These are phyloP conservation scores for Chrysosphaeria jannelii DNA, from an alignment of 2,329 filamentous ascomycete genomes.

Conservation along the genomic window DNA sequence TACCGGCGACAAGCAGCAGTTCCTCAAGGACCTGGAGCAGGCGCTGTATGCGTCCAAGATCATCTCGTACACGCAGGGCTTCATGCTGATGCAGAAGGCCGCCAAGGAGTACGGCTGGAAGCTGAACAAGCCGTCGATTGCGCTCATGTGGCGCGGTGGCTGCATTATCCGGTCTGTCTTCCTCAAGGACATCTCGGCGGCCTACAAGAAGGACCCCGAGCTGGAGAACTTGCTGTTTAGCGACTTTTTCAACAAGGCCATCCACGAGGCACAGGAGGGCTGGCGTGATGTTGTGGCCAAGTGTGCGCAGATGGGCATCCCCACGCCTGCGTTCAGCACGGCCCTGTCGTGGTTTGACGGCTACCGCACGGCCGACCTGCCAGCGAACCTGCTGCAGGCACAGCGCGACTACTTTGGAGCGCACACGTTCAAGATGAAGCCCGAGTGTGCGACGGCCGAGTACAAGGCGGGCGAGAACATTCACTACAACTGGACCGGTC, in stretches of 20 bases:
- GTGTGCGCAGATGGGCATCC: constrained; percentile 79
- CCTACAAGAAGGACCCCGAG: constrained; percentile 79
- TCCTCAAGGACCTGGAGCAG: constrained; percentile 94
- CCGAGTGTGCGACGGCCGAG: constrained; percentile 43
- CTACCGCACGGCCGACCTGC: constrained; percentile 88
- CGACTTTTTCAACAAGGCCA: constrained; percentile 99
- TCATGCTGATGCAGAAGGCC: constrained; percentile 98
- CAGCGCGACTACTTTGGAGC: constrained; percentile 99
- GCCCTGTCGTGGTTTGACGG: constrained; percentile 97
- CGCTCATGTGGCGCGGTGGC: constrained; percentile 98
- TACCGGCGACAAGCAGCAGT: constrained; percentile 68
- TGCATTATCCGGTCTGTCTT: constrained; percentile 99
- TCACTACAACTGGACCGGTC: constrained; percentile 99
- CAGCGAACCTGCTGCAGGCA: constrained; percentile 92
- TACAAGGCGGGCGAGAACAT: constrained; percentile 69
- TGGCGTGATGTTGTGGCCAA: constrained; percentile 83
- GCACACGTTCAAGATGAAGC: constrained; percentile 73
- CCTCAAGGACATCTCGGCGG: constrained; percentile 96
- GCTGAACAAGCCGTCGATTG: constrained; percentile 99
- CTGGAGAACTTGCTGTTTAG: constrained; percentile 97
- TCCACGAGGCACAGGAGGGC: constrained; percentile 78
- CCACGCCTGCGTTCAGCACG: constrained; percentile 85
- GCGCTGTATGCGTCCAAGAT: constrained; percentile 98
- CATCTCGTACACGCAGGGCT: constrained; percentile 97
- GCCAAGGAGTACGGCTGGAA: constrained; percentile 94